Evolutionary conservation across 176 grass and related monocot species (phyloP).

Genomic region (Leersia perrieri): DNA sequence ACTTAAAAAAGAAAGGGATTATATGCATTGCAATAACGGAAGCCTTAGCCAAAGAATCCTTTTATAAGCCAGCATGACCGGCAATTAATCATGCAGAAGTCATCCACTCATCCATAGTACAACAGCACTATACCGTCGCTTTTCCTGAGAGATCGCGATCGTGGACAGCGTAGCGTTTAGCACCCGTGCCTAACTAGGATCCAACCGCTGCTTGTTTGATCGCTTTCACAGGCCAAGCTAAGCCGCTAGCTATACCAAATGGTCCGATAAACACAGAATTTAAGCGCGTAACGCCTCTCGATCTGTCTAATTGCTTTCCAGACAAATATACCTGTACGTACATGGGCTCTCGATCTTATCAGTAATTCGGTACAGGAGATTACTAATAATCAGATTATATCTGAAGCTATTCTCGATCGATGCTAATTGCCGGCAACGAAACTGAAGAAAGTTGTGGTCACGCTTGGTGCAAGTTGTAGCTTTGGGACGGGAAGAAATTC

Average conservation of each 20-base stretch:
- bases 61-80: background rate
- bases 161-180: background rate
- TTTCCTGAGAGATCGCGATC: background rate
- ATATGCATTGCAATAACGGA: too few species aligned
- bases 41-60: background rate
- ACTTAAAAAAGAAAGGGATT: too few species aligned
- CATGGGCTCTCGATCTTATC: too few species aligned
- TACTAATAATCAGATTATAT: too few species aligned
- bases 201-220: background rate
- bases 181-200: background rate
- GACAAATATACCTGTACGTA: too few species aligned
- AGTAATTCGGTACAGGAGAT: too few species aligned
- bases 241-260: background rate
- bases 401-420: background rate
- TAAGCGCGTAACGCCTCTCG: too few species aligned
- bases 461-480: background rate
- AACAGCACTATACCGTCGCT: background rate
- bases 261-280: background rate
- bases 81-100: background rate
- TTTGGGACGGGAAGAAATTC: background rate
- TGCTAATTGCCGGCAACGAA: background rate
- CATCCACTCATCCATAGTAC: background rate
- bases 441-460: background rate
- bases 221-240: constrained; percentile 14
- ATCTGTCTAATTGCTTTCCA: too few species aligned